Evolutionary conservation across 2,329 filamentous ascomycete species (phyloP).

Genomic region (Monilinia vaccinii-corymbosi): DNA sequence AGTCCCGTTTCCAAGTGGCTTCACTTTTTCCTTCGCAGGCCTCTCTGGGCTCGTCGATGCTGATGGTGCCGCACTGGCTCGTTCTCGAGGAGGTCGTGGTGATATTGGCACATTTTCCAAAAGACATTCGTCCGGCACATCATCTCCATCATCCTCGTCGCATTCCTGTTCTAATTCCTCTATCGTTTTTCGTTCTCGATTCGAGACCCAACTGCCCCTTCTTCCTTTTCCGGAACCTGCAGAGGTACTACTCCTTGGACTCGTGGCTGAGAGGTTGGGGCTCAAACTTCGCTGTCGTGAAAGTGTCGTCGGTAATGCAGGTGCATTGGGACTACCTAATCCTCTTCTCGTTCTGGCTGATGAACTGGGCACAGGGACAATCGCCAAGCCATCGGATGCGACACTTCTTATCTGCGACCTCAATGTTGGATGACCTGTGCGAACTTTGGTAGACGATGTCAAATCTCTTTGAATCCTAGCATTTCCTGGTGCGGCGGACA

Average conservation of each 20-base stretch:
- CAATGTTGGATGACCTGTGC: conserved; percentile 20
- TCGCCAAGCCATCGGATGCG: conserved; percentile 23
- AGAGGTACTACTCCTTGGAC: conserved; percentile 21
- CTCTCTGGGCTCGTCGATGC: conserved; percentile 30
- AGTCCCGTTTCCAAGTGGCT: conserved; percentile 48
- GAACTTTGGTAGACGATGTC: conserved; percentile 18
- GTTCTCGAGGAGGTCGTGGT: conserved; percentile 52
- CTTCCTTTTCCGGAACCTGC: conserved; percentile 14
- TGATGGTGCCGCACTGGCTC: conserved; percentile 45
- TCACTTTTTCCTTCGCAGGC: conserved; percentile 24
- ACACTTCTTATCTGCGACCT: conserved; percentile 23
- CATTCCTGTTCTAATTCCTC: conserved; percentile 68
- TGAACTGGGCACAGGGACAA: conserved; percentile 21
- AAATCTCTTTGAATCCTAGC: conserved; percentile 25
- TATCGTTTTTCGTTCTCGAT: conserved; percentile 53
- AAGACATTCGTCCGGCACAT: conserved; percentile 69
- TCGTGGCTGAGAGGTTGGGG: conserved; percentile 17
- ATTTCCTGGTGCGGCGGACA: conserved; percentile 20
- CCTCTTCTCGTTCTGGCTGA: conserved; percentile 15
- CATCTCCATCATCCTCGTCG: conserved; percentile 66
- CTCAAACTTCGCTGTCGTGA: conserved; percentile 27
- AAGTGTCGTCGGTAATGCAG: conserved; percentile 17
- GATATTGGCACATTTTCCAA: conserved; percentile 79
- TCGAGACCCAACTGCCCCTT: conserved; percentile 58
- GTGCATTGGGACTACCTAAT: conserved; percentile 20